Conservation (phyloP, 768 basidiomycete genomes). For the Tylopilus sp. region DNA sequence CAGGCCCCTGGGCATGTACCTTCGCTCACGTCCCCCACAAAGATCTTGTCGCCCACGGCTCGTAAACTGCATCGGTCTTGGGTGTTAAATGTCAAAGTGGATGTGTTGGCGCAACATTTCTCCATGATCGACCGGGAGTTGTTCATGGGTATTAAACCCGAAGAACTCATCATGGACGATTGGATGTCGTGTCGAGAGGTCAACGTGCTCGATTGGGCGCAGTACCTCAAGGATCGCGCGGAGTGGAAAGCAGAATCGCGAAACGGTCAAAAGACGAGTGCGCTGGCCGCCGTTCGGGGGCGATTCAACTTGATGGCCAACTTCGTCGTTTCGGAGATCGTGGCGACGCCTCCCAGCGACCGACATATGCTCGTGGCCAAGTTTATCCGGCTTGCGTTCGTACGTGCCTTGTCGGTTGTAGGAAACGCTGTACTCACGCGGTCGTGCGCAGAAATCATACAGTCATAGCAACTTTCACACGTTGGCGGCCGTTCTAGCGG, state of each 20-base stretch:
- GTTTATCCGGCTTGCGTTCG: constrained; percentile 85
- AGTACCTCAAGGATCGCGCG: constrained; percentile 73
- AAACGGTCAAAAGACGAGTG: constrained; percentile 60
- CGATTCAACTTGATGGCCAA: constrained; percentile 83
- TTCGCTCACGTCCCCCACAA: constrained; percentile 29
- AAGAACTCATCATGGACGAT: constrained; percentile 77
- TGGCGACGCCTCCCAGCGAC: constrained; percentile 65
- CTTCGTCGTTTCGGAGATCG: constrained; percentile 78
- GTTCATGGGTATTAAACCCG: constrained; percentile 80
- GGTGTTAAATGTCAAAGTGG: constrained; percentile 60
- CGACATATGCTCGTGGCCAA: constrained; percentile 66
- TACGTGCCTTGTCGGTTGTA: constrained; percentile 34
- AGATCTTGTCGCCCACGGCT: constrained; percentile 35
- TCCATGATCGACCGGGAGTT: constrained; percentile 87
- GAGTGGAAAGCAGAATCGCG: constrained; percentile 62
- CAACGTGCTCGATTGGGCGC: constrained; percentile 79
- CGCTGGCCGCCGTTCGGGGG: constrained; percentile 69
- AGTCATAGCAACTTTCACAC: constrained; percentile 73
- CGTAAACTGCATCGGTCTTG: constrained; percentile 66
- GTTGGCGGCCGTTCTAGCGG: constrained; percentile 75
- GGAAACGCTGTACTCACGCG: background rate
- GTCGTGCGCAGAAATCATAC: constrained; percentile 67
- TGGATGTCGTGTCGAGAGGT: constrained; percentile 62
- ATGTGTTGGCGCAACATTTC: constrained; percentile 70
- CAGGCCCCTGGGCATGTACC: background rate